Conservation (phyloP, 2,329 filamentous ascomycete species). For the Aspergillus sp. region DNA sequence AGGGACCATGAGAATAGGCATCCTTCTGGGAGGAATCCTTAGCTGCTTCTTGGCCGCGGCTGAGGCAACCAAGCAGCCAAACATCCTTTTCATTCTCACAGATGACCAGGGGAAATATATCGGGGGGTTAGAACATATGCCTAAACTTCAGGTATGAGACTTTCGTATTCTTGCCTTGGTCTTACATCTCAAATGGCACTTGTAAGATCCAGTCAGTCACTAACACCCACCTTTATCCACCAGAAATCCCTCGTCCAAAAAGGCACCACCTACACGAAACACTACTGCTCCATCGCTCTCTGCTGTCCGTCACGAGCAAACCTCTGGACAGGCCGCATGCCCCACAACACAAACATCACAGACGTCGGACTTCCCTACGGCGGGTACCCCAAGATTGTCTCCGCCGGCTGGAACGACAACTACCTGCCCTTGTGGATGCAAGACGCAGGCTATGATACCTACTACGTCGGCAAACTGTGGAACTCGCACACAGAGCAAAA, state of each 20-base stretch:
- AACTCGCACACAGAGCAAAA: conserved; percentile 63
- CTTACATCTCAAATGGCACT: too few relatives aligned
- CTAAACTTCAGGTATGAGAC: conserved; percentile 32
- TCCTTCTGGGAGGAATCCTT: neutral
- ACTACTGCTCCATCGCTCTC: conserved; percentile 61
- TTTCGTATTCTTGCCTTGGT: too few relatives aligned
- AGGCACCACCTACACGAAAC: conserved; percentile 59
- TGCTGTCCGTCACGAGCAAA: conserved; percentile 67
- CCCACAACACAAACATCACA: conserved; percentile 70
- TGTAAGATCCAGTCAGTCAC: too few relatives aligned
- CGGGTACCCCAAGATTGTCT: conserved; percentile 65
- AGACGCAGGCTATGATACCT: conserved; percentile 66
- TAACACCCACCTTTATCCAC: conserved; percentile 24
- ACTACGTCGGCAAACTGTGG: conserved; percentile 69
- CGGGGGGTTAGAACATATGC: conserved; percentile 52
- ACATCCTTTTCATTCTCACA: conserved; percentile 66
- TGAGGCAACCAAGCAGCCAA: conserved; percentile 38
- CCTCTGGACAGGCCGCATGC: conserved; percentile 62
- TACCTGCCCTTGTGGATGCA: conserved; percentile 73
- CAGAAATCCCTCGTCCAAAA: conserved; percentile 55
- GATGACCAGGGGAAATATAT: conserved; percentile 62
- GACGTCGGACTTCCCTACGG: conserved; percentile 35
- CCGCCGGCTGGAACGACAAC: conserved; percentile 63
- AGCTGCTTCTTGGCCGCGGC: conserved; percentile 10
- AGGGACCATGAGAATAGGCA: neutral